Evolutionary conservation across 2,329 filamentous ascomycete species (phyloP).

Genomic region (Exophiala sp.): DNA sequence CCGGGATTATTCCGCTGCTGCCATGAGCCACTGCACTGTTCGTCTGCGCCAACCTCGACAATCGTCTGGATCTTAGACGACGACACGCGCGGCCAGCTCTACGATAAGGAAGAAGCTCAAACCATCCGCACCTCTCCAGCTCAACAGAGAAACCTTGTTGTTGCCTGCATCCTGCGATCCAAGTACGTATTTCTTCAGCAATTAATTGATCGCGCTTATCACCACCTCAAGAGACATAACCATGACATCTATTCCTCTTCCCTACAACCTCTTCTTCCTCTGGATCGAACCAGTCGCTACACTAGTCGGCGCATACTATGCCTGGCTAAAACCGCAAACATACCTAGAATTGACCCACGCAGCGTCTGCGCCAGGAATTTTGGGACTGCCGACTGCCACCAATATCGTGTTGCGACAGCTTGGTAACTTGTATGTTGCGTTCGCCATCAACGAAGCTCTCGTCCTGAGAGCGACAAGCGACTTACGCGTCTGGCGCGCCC

Average conservation of each 20-base stretch:
- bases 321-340: constrained; percentile 44
- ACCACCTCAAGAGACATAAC: constrained; percentile 14
- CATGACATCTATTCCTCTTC: constrained; percentile 50
- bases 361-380: constrained; percentile 42
- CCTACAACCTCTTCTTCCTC: constrained; percentile 69
- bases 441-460: constrained; percentile 69
- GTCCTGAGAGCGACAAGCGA: constrained; percentile 65
- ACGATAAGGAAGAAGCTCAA: background rate
- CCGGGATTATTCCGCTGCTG: no score
- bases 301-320: constrained; percentile 49
- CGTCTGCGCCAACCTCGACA: no score
- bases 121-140: background rate
- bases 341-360: constrained; percentile 63
- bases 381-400: constrained; percentile 52
- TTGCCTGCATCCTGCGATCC: background rate
- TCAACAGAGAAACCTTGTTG: background rate
- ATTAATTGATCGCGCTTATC: no score
- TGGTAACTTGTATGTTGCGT: constrained; percentile 70
- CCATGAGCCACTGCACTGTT: no score
- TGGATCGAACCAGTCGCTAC: constrained; percentile 59
- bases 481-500: constrained; percentile 61
- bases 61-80: no score
- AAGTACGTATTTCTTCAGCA: no score
- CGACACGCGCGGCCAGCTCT: no score
- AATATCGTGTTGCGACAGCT: constrained; percentile 67